These are phyloP conservation scores for Monilinia aucupariae DNA, from an alignment of 2,329 filamentous ascomycete genomes.

Conservation along the genomic window DNA sequence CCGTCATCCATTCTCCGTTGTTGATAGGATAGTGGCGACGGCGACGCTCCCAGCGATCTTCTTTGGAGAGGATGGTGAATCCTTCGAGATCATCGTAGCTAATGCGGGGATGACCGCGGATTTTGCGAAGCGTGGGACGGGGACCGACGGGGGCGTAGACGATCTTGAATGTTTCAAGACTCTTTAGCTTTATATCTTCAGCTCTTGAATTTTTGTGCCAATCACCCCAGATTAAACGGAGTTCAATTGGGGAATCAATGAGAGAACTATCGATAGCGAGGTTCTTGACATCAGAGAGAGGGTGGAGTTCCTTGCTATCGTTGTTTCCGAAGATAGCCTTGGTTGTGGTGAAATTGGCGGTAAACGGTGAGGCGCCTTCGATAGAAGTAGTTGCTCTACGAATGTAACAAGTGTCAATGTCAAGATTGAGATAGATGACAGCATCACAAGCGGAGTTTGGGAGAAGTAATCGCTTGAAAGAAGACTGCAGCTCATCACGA, in stretches of 20 bases:
- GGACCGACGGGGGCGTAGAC: constrained; percentile 5
- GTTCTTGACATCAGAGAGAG: neutral
- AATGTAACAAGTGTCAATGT: constrained; percentile 5
- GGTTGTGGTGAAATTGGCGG: constrained; percentile 1
- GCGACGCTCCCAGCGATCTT: neutral
- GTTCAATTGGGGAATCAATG: constrained; percentile 7
- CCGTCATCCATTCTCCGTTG: constrained; percentile 1
- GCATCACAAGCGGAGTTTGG: neutral
- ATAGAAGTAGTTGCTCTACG: constrained; percentile 4
- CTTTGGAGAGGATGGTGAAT: neutral
- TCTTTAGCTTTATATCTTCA: neutral
- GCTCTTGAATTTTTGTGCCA: neutral
- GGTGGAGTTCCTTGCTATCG: neutral
- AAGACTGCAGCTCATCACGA: neutral
- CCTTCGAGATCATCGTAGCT: neutral
- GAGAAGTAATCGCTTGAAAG: neutral
- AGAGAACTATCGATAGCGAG: constrained; percentile 6
- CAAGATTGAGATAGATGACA: constrained; percentile 2
- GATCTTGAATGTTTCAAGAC: constrained; percentile 2
- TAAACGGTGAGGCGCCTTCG: constrained; percentile 2
- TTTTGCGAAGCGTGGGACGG: neutral
- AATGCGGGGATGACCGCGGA: neutral
- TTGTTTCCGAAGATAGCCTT: constrained; percentile 8
- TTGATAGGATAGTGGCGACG: neutral
- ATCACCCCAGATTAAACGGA: constrained; percentile 8